Evolutionary conservation across 1,139 yeast species (phyloP).

Genomic region (Magnusiomyces ingens): DNA sequence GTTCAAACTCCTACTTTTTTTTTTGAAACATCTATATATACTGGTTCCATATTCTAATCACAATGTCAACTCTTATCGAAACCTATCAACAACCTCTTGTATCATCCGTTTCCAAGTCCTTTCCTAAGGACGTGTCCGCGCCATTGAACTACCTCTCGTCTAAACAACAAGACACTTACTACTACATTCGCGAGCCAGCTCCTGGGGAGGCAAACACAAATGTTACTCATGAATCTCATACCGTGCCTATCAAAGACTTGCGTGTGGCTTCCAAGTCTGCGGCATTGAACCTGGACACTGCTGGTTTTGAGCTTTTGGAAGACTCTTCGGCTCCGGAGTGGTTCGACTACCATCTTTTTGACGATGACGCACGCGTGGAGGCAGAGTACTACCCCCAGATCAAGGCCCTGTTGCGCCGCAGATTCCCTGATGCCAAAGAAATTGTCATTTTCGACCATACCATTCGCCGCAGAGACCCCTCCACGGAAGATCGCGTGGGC

Average conservation of each 20-base stretch:
- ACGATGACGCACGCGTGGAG: constrained; percentile 18
- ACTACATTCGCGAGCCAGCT: neutral
- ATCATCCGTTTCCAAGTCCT: too few relatives aligned
- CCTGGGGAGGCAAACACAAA: constrained; percentile 1
- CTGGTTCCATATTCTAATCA: too few relatives aligned
- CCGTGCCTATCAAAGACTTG: constrained; percentile 13
- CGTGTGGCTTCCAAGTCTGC: constrained; percentile 14
- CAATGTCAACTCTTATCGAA: too few relatives aligned
- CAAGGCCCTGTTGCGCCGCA: constrained; percentile 17
- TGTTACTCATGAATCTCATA: neutral
- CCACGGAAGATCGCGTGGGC: constrained; percentile 9
- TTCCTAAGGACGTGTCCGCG: too few relatives aligned
- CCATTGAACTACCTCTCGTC: neutral
- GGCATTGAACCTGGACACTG: constrained; percentile 1
- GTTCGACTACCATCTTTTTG: constrained; percentile 15
- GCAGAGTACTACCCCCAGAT: constrained; percentile 21
- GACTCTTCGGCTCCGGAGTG: constrained; percentile 3
- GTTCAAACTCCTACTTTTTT: too few relatives aligned
- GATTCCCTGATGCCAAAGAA: constrained; percentile 17
- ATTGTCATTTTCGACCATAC: constrained; percentile 25
- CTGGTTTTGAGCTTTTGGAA: constrained; percentile 13
- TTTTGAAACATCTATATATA: too few relatives aligned
- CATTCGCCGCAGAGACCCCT: constrained; percentile 18
- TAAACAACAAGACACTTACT: neutral
- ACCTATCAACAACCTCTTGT: too few relatives aligned